Conservation (phyloP, 257 asterid species). For the Handroanthus guayacan region DNA sequence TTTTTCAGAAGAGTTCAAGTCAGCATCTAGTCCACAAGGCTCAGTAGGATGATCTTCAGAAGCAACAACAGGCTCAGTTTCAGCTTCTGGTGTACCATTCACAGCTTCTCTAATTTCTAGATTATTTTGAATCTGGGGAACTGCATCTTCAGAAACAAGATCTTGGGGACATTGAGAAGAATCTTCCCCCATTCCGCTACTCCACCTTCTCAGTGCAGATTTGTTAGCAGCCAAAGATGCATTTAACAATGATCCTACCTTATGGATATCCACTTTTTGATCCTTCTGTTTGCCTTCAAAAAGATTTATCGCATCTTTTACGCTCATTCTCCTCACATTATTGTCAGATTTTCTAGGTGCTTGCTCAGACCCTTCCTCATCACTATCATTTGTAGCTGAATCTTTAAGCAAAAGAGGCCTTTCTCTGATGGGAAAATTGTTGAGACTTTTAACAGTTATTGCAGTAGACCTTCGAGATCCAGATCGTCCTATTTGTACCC, state of each 20-base stretch:
- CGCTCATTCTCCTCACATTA: slow-evolving; percentile 61
- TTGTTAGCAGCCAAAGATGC: slow-evolving; percentile 56
- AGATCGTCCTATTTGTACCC: slow-evolving; percentile 71
- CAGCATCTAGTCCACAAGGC: slow-evolving; percentile 37
- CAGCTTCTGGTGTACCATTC: slow-evolving; percentile 37
- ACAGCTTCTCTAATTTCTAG: slow-evolving; percentile 15
- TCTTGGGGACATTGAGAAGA: slow-evolving; percentile 38
- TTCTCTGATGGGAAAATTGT: slow-evolving; percentile 55
- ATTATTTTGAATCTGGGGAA: slow-evolving; percentile 30
- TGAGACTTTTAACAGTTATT: slow-evolving; percentile 64
- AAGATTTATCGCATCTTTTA: slow-evolving; percentile 70
- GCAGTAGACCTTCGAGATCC: slow-evolving; percentile 77
- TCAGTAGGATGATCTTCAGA: slow-evolving; percentile 33
- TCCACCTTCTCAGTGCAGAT: slow-evolving; percentile 73
- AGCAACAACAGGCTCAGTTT: slow-evolving; percentile 36
- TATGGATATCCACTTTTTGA: slow-evolving; percentile 51
- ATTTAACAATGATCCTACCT: slow-evolving; percentile 43
- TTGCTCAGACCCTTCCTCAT: slow-evolving; percentile 57
- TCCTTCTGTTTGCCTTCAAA: slow-evolving; percentile 72
- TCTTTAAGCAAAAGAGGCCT: slow-evolving; percentile 50
- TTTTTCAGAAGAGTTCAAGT: slow-evolving; percentile 38
- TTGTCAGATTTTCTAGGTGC: slow-evolving; percentile 47
- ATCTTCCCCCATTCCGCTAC: slow-evolving; percentile 55
- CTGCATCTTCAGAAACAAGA: slow-evolving; percentile 42
- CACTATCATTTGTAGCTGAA: slow-evolving; percentile 45